Evolutionary conservation across 2,329 filamentous ascomycete genomes (phyloP).

Genomic region (Teratosphaeria pseudoeucalypti): DNA sequence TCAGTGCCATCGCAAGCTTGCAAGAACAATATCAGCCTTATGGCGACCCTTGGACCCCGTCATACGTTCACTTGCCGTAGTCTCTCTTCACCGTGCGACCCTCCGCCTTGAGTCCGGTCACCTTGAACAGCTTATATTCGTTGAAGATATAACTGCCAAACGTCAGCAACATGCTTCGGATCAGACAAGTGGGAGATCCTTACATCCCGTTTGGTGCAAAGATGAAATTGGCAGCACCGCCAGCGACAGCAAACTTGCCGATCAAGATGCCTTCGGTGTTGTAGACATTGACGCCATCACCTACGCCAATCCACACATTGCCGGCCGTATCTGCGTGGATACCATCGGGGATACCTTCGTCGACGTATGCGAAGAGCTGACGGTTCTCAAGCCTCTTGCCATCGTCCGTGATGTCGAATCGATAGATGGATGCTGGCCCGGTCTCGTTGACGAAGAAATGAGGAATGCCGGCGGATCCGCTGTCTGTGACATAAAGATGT

Average conservation of each 20-base stretch:
- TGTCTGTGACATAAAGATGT: constrained; percentile 47
- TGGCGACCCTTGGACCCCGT: not conserved
- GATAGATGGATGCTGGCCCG: constrained; percentile 33
- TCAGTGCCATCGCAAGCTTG: too few species aligned
- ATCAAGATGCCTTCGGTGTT: constrained; percentile 40
- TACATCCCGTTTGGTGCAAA: constrained; percentile 23
- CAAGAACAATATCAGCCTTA: not conserved
- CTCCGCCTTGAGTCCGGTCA: constrained; percentile 20
- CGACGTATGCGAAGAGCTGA: constrained; percentile 45
- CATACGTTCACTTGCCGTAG: constrained; percentile 14
- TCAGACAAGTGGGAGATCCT: constrained; percentile 8
- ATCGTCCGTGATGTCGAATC: constrained; percentile 29
- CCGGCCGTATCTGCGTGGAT: constrained; percentile 43
- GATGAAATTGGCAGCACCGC: constrained; percentile 30
- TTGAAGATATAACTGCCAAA: constrained; percentile 19
- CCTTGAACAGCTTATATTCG: constrained; percentile 23
- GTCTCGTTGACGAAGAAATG: constrained; percentile 23
- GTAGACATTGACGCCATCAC: constrained; percentile 47
- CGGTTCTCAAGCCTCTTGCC: constrained; percentile 23
- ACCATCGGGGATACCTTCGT: constrained; percentile 48
- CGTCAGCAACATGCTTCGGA: not conserved
- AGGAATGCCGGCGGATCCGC: constrained; percentile 28
- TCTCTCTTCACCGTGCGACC: constrained; percentile 23
- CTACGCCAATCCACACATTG: constrained; percentile 44
- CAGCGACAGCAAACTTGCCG: constrained; percentile 41